Percentiles rank a stretch among this genome's conserved stretches.
Evolutionary conservation across 1,139 yeast species (phyloP).

Genomic region (Scheffersomyces titani): DNA sequence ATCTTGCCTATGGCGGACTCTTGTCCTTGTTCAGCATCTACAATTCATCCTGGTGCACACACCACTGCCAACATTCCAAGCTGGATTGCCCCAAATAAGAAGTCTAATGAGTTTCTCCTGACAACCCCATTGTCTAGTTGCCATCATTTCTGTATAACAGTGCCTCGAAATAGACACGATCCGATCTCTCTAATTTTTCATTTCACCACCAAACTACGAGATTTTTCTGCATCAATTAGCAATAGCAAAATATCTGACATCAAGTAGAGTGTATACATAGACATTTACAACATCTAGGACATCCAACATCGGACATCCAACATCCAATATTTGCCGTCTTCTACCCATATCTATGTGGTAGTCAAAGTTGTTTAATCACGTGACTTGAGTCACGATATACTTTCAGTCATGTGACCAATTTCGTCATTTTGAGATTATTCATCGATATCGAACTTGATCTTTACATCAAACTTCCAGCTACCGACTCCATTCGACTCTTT

Average conservation of each 20-base stretch:
- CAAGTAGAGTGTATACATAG: neutral
- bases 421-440: neutral
- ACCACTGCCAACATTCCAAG: neutral
- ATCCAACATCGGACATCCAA: neutral
- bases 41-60: neutral
- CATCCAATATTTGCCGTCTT: neutral
- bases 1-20: neutral
- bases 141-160: neutral
- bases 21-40: neutral
- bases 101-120: neutral
- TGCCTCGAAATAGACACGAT: neutral
- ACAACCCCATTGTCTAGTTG: neutral
- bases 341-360: neutral
- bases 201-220: neutral
- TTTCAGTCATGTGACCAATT: neutral
- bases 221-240: neutral
- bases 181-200: neutral
- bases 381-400: neutral
- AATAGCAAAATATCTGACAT: neutral
- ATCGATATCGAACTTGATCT: neutral
- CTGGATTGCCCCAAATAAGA: neutral
- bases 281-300: neutral
- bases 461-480: neutral
- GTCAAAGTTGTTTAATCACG: no score
- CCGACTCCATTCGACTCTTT: neutral